Evolutionary conservation across 2,329 filamentous ascomycete species (phyloP), one percentile per base, ranked within the genome.

Genomic region (Biscogniauxia marginata): DNA sequence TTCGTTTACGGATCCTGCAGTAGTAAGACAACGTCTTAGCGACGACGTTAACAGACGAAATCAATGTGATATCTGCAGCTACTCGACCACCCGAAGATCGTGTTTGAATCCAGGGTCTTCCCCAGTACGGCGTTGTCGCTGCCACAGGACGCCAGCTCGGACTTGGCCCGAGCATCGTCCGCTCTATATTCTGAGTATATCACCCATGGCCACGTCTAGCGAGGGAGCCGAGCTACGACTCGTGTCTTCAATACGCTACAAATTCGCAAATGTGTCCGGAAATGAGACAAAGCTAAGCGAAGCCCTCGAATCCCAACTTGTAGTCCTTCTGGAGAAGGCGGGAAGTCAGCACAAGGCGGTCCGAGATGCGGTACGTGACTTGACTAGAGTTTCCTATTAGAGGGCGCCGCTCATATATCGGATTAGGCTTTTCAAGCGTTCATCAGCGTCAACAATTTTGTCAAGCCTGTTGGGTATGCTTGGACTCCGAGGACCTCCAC

Each of bases 281-380:
- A 87, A 91, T 51, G 93, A 97, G 70, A 80, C 85, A 60, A 96
- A 93, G 75, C 83, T 99, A 1, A 85, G 93, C 70, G 77, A 85
- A 21, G 79, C 95, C 16, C 80, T 99, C 18, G 85, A 89, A 67
- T 86, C 84, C 45, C 97, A 93, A 69, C 79, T 99, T 22, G 78
- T 89, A 3, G 89, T 93, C 0, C 76, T 98, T 9, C 82, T 99
- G 2, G 80, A 97, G 56, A 98, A 98, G 71, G 85, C 96, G 25
- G 86, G 83, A 25, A 97, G 93, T 49, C 89, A 91, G 21, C 85
- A 93, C 74, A 81, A 85, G 50, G 81, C 85, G 46, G 95, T 98
- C 23, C 85, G 93, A 65, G 88, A 72, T 62, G 68, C 68, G 48
- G 69, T 67, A 66, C 55, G 67, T 19, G 43, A n/a, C 21, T 39